These are phyloP conservation scores for Panus rudis DNA, from an alignment of 768 basidiomycete species.

Conservation along the genomic window DNA sequence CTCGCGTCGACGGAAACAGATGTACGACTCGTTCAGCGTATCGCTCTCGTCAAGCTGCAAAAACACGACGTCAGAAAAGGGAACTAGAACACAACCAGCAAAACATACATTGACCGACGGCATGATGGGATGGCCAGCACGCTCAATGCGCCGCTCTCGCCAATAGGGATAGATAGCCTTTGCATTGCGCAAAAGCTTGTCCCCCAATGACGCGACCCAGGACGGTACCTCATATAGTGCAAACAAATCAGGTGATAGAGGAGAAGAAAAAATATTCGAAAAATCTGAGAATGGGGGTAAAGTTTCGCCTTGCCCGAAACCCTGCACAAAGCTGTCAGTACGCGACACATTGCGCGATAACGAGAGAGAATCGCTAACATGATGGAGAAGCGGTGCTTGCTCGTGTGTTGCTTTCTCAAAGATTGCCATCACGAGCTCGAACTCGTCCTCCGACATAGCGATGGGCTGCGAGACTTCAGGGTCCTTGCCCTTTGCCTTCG, in stretches of 20 bases:
- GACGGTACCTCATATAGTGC: conserved; percentile 61
- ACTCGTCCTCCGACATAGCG: conserved; percentile 83
- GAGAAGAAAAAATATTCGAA: conserved; percentile 56
- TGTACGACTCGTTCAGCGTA: conserved; percentile 85
- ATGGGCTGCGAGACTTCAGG: conserved; percentile 59
- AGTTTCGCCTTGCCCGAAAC: conserved; percentile 52
- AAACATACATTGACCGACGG: conserved; percentile 75
- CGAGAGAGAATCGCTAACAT: conserved; percentile 45
- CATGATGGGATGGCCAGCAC: conserved; percentile 79
- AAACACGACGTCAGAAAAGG: conserved; percentile 4
- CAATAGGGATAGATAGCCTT: conserved; percentile 81
- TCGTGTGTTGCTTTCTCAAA: conserved; percentile 90
- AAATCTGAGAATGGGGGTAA: conserved; percentile 73
- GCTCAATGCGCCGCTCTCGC: conserved; percentile 75
- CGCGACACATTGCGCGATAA: conserved; percentile 2
- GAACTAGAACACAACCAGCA: not conserved
- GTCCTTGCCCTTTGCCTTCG: conserved; percentile 82
- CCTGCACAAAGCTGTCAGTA: conserved; percentile 31
- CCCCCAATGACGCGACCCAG: conserved; percentile 61
- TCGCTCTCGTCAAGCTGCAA: conserved; percentile 82
- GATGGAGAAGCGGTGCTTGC: conserved; percentile 83
- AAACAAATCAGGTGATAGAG: conserved; percentile 56
- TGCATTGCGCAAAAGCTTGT: conserved; percentile 60
- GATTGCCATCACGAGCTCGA: conserved; percentile 92
- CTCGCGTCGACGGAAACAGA: conserved; percentile 94